Evolutionary conservation across 176 grass and related monocot genomes (phyloP).

Genomic region (Saccharum officinarum): DNA sequence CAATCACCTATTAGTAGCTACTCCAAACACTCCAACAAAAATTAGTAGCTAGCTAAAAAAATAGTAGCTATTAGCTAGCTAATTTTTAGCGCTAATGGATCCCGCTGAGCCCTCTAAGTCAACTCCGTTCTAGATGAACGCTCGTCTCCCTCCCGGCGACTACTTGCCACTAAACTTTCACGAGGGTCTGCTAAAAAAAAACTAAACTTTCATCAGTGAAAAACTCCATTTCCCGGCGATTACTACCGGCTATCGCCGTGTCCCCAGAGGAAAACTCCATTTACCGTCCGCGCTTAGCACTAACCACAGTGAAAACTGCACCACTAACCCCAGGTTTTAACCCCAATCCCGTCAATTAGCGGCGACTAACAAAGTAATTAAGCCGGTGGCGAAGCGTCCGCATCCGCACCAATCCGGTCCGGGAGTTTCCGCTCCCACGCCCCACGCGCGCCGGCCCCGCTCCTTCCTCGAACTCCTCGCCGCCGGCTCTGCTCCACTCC

Average conservation of each 20-base stretch:
- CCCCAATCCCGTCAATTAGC: constrained; percentile 11
- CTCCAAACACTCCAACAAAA: too few species aligned
- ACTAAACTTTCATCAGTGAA: too few species aligned
- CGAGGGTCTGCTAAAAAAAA: too few species aligned
- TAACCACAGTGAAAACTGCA: constrained; percentile 8
- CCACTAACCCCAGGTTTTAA: not conserved
- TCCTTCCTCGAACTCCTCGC: constrained; percentile 30
- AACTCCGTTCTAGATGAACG: not conserved
- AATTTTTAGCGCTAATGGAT: too few species aligned
- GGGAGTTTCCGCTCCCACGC: too few species aligned
- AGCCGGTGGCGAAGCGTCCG: not conserved
- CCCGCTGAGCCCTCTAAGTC: not conserved
- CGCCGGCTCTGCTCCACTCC: constrained; percentile 15
- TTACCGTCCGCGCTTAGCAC: not conserved
- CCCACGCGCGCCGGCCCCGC: not conserved
- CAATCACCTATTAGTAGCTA: too few species aligned
- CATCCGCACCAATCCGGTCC: not conserved
- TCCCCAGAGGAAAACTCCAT: not conserved
- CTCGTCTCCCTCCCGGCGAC: not conserved
- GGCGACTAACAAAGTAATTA: constrained; percentile 29
- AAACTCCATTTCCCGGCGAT: too few species aligned
- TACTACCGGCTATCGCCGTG: too few species aligned
- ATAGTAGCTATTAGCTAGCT: too few species aligned
- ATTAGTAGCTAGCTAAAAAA: too few species aligned
- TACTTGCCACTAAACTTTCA: too few species aligned